Evolutionary conservation across 2,329 filamentous ascomycete genomes (phyloP), one percentile per base, ranked within the genome.

Genomic region (Paraphoma sp.): DNA sequence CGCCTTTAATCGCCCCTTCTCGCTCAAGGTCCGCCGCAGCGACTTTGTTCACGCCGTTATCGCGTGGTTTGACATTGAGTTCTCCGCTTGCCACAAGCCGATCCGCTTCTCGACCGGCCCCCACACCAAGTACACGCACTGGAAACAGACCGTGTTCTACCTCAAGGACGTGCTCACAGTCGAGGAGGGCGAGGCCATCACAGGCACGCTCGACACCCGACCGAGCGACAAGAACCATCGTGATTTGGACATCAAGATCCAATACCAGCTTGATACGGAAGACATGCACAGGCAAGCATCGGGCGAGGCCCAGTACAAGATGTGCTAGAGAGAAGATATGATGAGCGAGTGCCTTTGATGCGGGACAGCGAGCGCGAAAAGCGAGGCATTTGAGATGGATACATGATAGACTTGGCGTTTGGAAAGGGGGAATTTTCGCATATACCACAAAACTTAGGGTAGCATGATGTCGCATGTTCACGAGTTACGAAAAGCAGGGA

Each of bases 91-190:
- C 86, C 95, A 99, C 86, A 98, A 98, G 86, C 91, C 93, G 31
- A 93, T 99, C 75, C 87, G 89, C 74, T 99, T 99, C 85, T 96
- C 92, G 51, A 99, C 95, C 16, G 95, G 95, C 18, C 95, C 95
- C 29, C 95, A 98, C 81, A 96, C 94, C 70, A 98, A 97, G 82
- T 98, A 98, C 82, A 99, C 95, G 16, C 95, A 99, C 85, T 99
- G 95, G 95, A 99, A 99, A 83, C 95, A 99, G 84, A 99, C 95
- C 11, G 95, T 99, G 61, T 98, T 99, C 82, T 99, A 99, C 82
- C 84, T 99, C 62, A 87, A 91, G 72, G 93, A 99, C 68, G 91
- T 97, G 33, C 82, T 99, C 63, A 98, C 93, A 16, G 93, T 97
- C 38, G 89, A 96, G 78, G 85, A 92, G 73, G 92, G 90, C 54